These are phyloP conservation scores for Vicia sativa DNA, from an alignment of 306 rosid genomes.

Conservation along the genomic window DNA sequence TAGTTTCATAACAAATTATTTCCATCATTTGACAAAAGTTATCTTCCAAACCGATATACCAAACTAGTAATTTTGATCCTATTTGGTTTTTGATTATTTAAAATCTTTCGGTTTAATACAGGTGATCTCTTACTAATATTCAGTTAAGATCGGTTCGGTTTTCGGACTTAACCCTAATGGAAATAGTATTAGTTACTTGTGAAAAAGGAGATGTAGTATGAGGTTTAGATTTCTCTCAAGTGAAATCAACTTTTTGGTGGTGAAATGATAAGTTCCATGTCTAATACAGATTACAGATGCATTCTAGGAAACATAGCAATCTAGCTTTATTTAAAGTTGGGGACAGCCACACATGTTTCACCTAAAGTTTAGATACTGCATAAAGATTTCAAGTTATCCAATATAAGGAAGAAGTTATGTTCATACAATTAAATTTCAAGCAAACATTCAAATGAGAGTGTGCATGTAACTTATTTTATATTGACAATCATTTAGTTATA, in stretches of 20 bases:
- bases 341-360: constrained; percentile 43
- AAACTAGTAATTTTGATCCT: no score
- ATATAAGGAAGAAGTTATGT: constrained; percentile 20
- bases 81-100: no score
- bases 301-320: constrained; percentile 43
- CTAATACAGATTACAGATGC: constrained; percentile 28
- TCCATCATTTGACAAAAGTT: no score
- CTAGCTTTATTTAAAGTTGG: constrained; percentile 39
- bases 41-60: no score
- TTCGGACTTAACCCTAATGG: no score
- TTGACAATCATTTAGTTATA: constrained; percentile 18
- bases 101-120: no score
- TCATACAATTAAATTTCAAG: neutral
- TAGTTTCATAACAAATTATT: no score
- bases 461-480: neutral
- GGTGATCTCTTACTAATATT: no score
- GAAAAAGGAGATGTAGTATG: constrained; percentile 7
- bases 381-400: constrained; percentile 28
- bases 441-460: constrained; percentile 4
- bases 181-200: neutral
- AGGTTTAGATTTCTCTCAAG: constrained; percentile 28
- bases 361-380: constrained; percentile 36
- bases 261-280: constrained; percentile 35
- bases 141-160: no score
- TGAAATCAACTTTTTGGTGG: constrained; percentile 31